Evolutionary conservation across 2,329 filamentous ascomycete species (phyloP).

Genomic region (Cladophialophora psammophila): DNA sequence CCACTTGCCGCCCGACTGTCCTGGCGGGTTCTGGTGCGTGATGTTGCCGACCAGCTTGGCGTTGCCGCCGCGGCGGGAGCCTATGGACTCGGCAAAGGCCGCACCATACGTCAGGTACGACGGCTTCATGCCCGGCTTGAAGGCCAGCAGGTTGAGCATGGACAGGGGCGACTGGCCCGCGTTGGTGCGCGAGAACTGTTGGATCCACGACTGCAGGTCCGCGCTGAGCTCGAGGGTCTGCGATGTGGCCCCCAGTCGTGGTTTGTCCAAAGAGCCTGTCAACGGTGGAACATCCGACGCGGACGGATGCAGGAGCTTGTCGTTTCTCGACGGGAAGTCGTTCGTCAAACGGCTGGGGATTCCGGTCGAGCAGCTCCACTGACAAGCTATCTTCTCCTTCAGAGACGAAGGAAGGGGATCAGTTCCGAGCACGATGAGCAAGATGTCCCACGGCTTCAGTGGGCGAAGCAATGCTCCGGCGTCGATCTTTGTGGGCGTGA

Average conservation of each 20-base stretch:
- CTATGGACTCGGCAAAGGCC: conserved; percentile 54
- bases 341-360: conserved; percentile 49
- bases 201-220: conserved; percentile 61
- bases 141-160: conserved; percentile 70
- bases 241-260: conserved; percentile 44
- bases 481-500: conserved; percentile 47
- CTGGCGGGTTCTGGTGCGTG: conserved; percentile 43
- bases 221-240: conserved; percentile 64
- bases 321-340: conserved; percentile 35
- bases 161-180: conserved; percentile 57
- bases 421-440: conserved; percentile 46
- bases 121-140: conserved; percentile 58
- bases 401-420: conserved; percentile 39
- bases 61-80: conserved; percentile 61
- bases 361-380: conserved; percentile 47
- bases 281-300: conserved; percentile 44
- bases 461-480: conserved; percentile 41
- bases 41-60: conserved; percentile 70
- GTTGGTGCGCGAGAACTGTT: conserved; percentile 43
- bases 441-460: conserved; percentile 46
- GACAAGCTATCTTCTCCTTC: conserved; percentile 32
- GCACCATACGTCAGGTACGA: conserved; percentile 65
- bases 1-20: conserved; percentile 55
- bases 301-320: conserved; percentile 29
- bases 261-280: conserved; percentile 46